Percentiles rank a stretch among this genome's conserved stretches.
These are phyloP conservation scores for Actinomortierella wolfii DNA, from an alignment of 371 early-diverging fungal genomes.

Conservation along the genomic window DNA sequence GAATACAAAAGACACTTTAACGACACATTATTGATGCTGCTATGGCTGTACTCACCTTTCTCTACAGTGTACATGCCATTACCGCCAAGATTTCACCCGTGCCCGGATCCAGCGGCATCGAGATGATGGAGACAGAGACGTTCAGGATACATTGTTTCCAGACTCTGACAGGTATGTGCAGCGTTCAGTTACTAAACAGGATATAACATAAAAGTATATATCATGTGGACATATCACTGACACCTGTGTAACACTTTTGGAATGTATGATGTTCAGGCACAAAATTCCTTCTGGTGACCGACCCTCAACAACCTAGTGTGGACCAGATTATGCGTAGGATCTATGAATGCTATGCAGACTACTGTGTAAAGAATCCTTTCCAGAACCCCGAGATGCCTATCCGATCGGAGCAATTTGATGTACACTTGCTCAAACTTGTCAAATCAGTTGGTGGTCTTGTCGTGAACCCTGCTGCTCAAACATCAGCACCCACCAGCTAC, in stretches of 20 bases:
- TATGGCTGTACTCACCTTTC: no score
- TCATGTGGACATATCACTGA: not conserved
- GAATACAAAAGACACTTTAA: no score
- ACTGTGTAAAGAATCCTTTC: conserved; percentile 98
- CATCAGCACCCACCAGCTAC: not conserved
- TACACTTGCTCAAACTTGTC: conserved; percentile 76
- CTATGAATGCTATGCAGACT: conserved; percentile 94
- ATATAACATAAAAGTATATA: not conserved
- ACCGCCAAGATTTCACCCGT: conserved; percentile 92
- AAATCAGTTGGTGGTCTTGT: conserved; percentile 44
- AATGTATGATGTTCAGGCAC: conserved; percentile 74
- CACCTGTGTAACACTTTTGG: no score
- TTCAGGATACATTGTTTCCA: conserved; percentile 93
- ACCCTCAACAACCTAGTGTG: conserved; percentile 73
- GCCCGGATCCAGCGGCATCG: conserved; percentile 81
- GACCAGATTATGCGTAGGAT: conserved; percentile 76
- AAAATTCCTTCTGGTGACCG: conserved; percentile 90
- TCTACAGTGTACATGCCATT: conserved; percentile 91
- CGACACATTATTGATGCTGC: no score
- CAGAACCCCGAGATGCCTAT: conserved; percentile 99
- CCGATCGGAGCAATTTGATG: conserved; percentile 94
- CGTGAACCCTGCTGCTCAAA: not conserved
- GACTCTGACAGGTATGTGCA: conserved; percentile 82
- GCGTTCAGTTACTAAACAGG: not conserved
- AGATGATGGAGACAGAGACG: conserved; percentile 88